A percentile compares a stretch with the other conserved stretches of the same genome.
These are phyloP conservation scores for Amaranthus hypochondriacus DNA, from an alignment of 148 eudicot species.

Conservation along the genomic window DNA sequence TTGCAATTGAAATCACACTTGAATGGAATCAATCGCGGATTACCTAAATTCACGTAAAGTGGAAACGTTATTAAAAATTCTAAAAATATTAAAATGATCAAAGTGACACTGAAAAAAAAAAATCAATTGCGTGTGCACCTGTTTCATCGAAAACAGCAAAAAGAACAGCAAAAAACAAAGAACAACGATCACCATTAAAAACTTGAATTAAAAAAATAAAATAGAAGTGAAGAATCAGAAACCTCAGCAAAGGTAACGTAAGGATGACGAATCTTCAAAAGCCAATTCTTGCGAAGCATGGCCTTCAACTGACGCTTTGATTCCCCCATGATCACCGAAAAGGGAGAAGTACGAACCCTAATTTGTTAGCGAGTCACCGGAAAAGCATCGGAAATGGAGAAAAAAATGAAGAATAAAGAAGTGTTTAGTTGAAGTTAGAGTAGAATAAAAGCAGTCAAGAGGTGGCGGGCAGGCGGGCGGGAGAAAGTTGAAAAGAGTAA, in stretches of 20 bases:
- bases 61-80: neutral
- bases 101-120: neutral
- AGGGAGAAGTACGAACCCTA: slow-evolving; percentile 15
- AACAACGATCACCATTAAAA: neutral
- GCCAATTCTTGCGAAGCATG: slow-evolving; percentile 95
- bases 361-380: neutral
- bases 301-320: slow-evolving; percentile 67
- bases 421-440: neutral
- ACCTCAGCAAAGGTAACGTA: slow-evolving; percentile 77
- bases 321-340: slow-evolving; percentile 32
- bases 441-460: neutral
- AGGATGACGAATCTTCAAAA: slow-evolving; percentile 92
- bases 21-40: neutral
- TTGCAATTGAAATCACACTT: neutral
- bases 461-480: slow-evolving; percentile 24
- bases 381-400: slow-evolving; percentile 6
- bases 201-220: neutral
- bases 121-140: neutral
- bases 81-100: slow-evolving; percentile 7
- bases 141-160: neutral
- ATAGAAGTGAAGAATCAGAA: neutral
- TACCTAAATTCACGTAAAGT: neutral
- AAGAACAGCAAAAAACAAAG: neutral
- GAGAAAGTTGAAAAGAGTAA: neutral
- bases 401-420: neutral